Conservation (phyloP, 2,329 filamentous ascomycete genomes). For the Leptographium procerum region DNA sequence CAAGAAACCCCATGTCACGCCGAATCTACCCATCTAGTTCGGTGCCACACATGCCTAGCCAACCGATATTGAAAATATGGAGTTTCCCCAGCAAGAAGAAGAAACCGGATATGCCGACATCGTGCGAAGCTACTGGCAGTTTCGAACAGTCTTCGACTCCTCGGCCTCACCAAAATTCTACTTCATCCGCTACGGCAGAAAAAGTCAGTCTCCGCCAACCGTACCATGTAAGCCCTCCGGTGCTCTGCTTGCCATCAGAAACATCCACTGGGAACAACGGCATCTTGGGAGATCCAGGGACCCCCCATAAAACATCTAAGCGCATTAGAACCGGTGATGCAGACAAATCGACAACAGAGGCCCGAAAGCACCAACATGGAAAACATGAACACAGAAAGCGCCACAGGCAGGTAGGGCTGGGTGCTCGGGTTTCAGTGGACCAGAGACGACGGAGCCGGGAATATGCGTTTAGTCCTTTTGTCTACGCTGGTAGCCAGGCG, state of each 20-base stretch:
- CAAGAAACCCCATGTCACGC: neutral
- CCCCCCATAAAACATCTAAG: neutral
- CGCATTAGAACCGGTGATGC: neutral
- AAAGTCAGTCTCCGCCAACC: neutral
- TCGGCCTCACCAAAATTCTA: neutral
- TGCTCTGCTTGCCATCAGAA: slow-evolving; percentile 6
- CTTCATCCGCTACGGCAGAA: neutral
- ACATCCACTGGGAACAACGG: slow-evolving; percentile 1
- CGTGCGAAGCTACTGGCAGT: neutral
- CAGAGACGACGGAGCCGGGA: neutral
- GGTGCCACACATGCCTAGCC: neutral
- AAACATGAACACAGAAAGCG: neutral
- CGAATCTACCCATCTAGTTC: neutral
- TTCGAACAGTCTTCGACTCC: neutral
- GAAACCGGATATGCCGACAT: neutral
- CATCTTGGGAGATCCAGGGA: neutral
- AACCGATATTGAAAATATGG: neutral
- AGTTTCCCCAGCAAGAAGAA: neutral
- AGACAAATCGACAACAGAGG: neutral
- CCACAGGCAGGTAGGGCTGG: neutral
- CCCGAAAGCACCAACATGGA: neutral
- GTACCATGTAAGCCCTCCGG: neutral
- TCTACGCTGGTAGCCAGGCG: no score
- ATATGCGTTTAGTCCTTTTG: neutral
- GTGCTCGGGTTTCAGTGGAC: neutral